Percentiles rank a stretch among this genome's conserved stretches.
These are phyloP conservation scores for Dactylonectria estremocensis DNA, from an alignment of 2,329 filamentous ascomycete genomes.

Conservation along the genomic window DNA sequence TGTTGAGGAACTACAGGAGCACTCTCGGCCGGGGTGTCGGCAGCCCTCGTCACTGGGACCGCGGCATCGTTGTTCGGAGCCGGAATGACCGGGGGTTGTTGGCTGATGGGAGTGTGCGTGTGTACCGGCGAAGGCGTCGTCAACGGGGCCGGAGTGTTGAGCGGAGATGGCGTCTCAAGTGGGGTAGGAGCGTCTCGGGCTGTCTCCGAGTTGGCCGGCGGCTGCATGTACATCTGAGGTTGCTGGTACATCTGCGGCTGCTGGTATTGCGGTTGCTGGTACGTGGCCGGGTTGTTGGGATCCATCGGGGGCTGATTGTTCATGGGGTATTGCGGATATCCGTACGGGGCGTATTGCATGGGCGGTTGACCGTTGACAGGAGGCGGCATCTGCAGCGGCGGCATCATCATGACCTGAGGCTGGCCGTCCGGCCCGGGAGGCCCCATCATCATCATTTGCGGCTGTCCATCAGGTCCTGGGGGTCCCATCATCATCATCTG, in stretches of 20 bases:
- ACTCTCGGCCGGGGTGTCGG: not conserved
- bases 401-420: not conserved
- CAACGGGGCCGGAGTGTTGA: slow-evolving; percentile 17
- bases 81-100: not conserved
- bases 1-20: not conserved
- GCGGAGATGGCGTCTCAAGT: not conserved
- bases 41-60: not conserved
- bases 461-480: not conserved
- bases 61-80: not conserved
- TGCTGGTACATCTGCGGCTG: slow-evolving; percentile 14
- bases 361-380: slow-evolving; percentile 6
- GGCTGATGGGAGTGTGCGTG: not conserved
- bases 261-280: not conserved
- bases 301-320: not conserved
- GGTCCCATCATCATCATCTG: slow-evolving; percentile 8
- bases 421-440: not conserved
- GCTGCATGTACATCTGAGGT: slow-evolving; percentile 19
- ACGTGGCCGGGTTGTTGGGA: slow-evolving; percentile 1
- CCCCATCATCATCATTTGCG: not conserved
- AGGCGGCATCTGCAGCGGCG: slow-evolving; percentile 2
- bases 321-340: slow-evolving; percentile 6
- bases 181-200: no score
- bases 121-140: slow-evolving; percentile 1
- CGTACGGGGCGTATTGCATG: not conserved
- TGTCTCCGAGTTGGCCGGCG: not conserved